Base-by-base conservation (phyloP, 306 rosid species). In the Alnus rubra region DNA sequence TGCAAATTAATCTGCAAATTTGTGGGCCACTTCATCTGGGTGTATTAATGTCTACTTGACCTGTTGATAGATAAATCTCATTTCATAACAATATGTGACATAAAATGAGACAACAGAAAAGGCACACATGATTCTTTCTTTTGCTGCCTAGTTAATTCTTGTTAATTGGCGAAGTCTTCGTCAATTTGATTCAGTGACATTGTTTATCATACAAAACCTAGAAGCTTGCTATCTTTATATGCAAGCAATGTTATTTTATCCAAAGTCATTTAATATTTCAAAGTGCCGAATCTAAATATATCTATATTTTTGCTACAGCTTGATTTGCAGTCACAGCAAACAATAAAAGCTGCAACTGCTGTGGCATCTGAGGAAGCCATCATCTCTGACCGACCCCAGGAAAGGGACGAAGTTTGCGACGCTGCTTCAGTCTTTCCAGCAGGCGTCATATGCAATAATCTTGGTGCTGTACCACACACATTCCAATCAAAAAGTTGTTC, bases 281-380 rank as follows among this genome's bases (percentile, higher is more conserved):
- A 23, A 23, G 28, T 23, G 55, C 64, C 37, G 45, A 74, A 79
- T 81, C 84, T 90, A 74, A 89, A 19, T 44, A 35, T 37, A 52
- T 53, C 23, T 58, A 51, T 4, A 23, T 71, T 73, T 39, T 63
- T 64, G 67, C 74, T 78, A 72, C 96, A 92, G 98, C 79, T 85
- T 83, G 91, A 94, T 79, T 74, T 84, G 19, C 86, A 79, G 80
- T 82, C 89, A 9, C 74, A n/a, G 74, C 89, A 69, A 76, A 80
- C 75, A 51, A 33, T n/a, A 39, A 55, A 55, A 67, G 79, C 81
- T 55, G 30, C 77, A 48, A 33, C 79, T 47, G 77, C 80, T 37
- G 60, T 78, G 19, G 65, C 65, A 35, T 52, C 59, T 39, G 79
- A 47, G 48, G 83, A 84, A 65, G 77, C 56, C 28, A 64, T 82